A percentile compares a stretch with the other conserved stretches of the same genome.
phyloP scores from a whole-genome alignment of 2,329 filamentous ascomycete genomes.

The Elsinoe fawcettii region DNA sequence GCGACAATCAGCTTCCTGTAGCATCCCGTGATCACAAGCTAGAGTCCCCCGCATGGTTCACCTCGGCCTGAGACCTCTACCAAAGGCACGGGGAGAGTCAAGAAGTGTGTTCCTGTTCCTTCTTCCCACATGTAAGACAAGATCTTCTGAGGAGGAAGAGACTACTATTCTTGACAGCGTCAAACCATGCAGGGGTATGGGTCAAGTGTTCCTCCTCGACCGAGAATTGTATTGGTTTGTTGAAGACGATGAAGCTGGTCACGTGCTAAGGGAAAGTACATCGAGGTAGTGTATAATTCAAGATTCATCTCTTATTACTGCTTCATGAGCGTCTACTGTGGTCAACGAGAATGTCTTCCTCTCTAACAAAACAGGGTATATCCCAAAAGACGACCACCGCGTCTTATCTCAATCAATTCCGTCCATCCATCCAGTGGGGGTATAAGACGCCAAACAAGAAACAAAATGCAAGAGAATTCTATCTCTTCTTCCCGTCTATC shows the following conservation, averaged over 20 bases:
- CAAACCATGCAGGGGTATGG: background rate
- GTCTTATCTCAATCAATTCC: background rate
- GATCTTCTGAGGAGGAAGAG: background rate
- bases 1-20: background rate
- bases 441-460: conserved; percentile 7
- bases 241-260: background rate
- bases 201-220: background rate
- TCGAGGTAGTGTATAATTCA: background rate
- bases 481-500: background rate
- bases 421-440: conserved; percentile 12
- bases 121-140: background rate
- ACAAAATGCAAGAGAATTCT: background rate
- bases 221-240: background rate
- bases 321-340: conserved; percentile 6
- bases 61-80: background rate
- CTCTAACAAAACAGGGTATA: conserved; percentile 9
- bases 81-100: background rate
- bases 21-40: background rate
- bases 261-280: background rate
- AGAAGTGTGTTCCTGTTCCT: background rate
- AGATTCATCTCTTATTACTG: conserved; percentile 12
- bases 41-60: background rate
- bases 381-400: conserved; percentile 7
- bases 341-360: background rate
- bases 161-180: background rate